Percentiles rank a stretch among this genome's conserved stretches.
Conservation (phyloP, 805 yeast species). For the Metschnikowia shivogae region DNA sequence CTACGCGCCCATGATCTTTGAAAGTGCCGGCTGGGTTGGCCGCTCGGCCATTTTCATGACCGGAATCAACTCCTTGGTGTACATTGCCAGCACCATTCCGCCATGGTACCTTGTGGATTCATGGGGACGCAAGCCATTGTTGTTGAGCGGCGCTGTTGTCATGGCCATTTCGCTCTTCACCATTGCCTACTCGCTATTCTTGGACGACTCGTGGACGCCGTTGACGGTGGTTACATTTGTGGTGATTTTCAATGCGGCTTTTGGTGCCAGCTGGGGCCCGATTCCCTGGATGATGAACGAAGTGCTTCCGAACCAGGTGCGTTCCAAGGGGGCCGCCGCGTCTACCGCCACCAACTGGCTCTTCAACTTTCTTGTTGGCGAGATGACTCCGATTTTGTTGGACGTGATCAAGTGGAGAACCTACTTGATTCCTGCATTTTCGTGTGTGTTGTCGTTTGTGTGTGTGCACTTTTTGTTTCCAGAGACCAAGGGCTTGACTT, state of each 20-base stretch:
- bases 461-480: constrained; percentile 75
- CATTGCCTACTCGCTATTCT: constrained; percentile 53
- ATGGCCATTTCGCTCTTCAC: constrained; percentile 70
- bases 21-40: constrained; percentile 93
- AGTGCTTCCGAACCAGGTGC: constrained; percentile 75
- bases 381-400: constrained; percentile 81
- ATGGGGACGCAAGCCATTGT: constrained; percentile 89
- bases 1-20: constrained; percentile 91
- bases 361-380: constrained; percentile 88
- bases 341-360: constrained; percentile 94
- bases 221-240: constrained; percentile 71
- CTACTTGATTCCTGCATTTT: constrained; percentile 75
- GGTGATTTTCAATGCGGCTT: constrained; percentile 73
- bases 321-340: constrained; percentile 87
- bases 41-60: constrained; percentile 87
- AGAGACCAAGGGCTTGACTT: constrained; percentile 82
- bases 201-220: constrained; percentile 50
- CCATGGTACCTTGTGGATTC: constrained; percentile 89
- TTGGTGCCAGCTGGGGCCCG: constrained; percentile 94
- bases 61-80: constrained; percentile 53
- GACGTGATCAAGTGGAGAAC: constrained; percentile 75
- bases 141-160: constrained; percentile 69
- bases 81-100: constrained; percentile 60
- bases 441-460: constrained; percentile 69
- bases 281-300: constrained; percentile 92